These are phyloP conservation scores for Hanseniaspora meyeri DNA, from an alignment of 805 yeast genomes.

Conservation along the genomic window DNA sequence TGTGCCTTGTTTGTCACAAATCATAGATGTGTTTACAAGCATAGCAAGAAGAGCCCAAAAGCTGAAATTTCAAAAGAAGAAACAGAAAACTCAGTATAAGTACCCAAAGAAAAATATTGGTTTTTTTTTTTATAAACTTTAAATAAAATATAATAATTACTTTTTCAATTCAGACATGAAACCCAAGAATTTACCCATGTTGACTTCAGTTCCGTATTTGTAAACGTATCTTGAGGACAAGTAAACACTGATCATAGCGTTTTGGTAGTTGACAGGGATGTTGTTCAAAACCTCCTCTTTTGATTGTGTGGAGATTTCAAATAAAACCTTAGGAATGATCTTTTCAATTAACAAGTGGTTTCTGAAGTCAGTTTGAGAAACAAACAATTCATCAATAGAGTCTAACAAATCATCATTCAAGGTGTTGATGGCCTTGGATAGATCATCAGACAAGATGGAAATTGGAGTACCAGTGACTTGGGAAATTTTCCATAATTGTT, in stretches of 20 bases:
- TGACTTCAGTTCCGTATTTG: constrained; percentile 64
- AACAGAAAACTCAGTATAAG: constrained; percentile 15
- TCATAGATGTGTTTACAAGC: constrained; percentile 13
- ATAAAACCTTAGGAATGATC: constrained; percentile 65
- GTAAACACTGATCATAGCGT: constrained; percentile 77
- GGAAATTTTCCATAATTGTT: constrained; percentile 71
- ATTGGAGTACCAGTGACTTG: constrained; percentile 49
- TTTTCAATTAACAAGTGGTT: constrained; percentile 54
- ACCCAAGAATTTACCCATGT: constrained; percentile 66
- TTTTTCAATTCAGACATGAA: constrained; percentile 49
- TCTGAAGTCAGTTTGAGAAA: constrained; percentile 63
- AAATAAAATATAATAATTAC: constrained; percentile 14
- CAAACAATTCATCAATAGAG: constrained; percentile 65
- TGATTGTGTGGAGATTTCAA: constrained; percentile 53
- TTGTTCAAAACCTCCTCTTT: constrained; percentile 44
- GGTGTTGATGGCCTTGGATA: constrained; percentile 72
- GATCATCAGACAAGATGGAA: constrained; percentile 62
- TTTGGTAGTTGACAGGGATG: constrained; percentile 78
- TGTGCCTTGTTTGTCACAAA: constrained; percentile 18
- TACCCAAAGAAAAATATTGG: too few species aligned
- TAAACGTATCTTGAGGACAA: constrained; percentile 78
- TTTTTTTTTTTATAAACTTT: neutral
- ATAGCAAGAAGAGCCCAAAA: neutral
- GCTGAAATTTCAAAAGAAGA: neutral
- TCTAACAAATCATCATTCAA: constrained; percentile 74